Evolutionary conservation across 2,329 filamentous ascomycete species (phyloP), one percentile per base, ranked within the genome.

Genomic region (Fusarium avenaceum): DNA sequence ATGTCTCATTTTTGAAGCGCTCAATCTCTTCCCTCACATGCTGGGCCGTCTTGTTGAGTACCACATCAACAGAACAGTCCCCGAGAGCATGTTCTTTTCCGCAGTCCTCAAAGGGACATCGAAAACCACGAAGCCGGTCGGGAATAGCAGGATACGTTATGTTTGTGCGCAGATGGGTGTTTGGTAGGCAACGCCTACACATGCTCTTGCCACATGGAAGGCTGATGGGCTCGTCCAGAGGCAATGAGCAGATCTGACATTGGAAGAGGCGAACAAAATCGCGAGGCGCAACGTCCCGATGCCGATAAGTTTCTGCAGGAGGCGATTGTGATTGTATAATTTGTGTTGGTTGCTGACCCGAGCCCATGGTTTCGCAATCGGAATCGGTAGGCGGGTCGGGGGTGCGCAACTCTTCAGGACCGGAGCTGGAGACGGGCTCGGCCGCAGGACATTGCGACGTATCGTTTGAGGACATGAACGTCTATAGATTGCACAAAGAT

Each of bases 201-300:
- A 97, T 79, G 13, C 90, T 90, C 74, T 90, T 88, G 28, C 94
- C 93, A 76, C 94, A 97, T 7, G 94, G 93, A 6, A 97, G 81
- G 1, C 92, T 92, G 57, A 93, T 84, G 7, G 94, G 92, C 10
- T 87, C 83, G 45, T 80, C 83, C 30, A 96, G 82, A 2, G 91
- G 90, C 43, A 82, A 82, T 5, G 90, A 92, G 77, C 94, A 97
- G 65, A 86, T 81, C 13, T 85, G 85, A 76, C 94, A 97, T 79
- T 96, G 93, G 53, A 96, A 85, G 40, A 96, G 81, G 43, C 90
- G 89, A 64, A 96, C 74, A 19, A 79, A 70, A n/a, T 77, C 72
- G 24, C 77, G 76, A 6, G 76, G 69, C 8, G 42, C 32, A 24
- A 73, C 67, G 43, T 70, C 48, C 32, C 67, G 67, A 45, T 70